Evolutionary conservation across 352 stramenopile species (phyloP), one percentile per base, ranked within the genome.

Genomic region (Phytopythium aichiense): DNA sequence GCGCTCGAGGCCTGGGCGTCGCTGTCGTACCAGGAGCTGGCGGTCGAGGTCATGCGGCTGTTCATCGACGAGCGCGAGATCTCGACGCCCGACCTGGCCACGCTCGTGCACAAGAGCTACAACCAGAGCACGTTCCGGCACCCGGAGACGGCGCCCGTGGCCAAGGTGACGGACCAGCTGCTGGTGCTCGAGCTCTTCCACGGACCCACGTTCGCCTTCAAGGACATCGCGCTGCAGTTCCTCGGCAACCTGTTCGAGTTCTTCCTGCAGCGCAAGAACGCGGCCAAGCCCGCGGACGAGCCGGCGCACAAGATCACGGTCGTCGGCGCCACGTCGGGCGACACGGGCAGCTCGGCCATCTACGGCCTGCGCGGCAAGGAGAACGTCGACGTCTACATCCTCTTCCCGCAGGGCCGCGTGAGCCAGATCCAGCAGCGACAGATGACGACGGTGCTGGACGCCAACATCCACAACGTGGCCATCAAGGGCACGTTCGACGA

Each of bases 181-280:
- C 83, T 91, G 58, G 81, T 98, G 54, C 80, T 99, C 66, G 97
- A 99, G 85, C 92, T 99, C 33, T 99, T 99, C 81, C 97, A 99
- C 70, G 97, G 97, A 63, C 97, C 97, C 28, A 99, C 97, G 40
- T 99, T 99, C 73, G 97, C 97, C 23, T 99, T 99, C 83, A 99
- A 99, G 81, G 97, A 99, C 79, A 98, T 99, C 56, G 97, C 97
- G 57, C 76, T 99, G 37, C 97, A 99, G 82, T 99, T 99, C 75
- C 81, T 99, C 18, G 97, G 97, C 58, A 99, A 99, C 71, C 89
- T 99, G 33, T 99, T 99, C 67, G 97, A 99, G 84, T 99, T 99
- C 76, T 99, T 99, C 66, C 76, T 99, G 50, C 83, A 94, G 65
- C 83, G 89, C 60, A 92, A 91, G 70, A 95, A 94, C 65, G 85